Conservation (phyloP, 2,329 filamentous ascomycete genomes). For the Aspergillus candidus region DNA sequence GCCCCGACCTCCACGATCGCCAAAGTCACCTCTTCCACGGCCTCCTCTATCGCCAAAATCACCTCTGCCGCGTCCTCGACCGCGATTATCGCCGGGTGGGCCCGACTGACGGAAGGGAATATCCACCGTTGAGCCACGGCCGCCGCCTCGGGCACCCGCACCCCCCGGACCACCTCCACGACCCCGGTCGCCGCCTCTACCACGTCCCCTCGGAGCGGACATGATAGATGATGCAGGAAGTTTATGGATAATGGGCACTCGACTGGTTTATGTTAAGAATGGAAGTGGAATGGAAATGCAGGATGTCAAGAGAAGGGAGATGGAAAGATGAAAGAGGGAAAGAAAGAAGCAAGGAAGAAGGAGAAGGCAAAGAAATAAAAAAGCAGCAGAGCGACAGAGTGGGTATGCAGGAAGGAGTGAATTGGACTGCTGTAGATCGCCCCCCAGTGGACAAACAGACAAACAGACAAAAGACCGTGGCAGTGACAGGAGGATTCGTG, state of each 20-base stretch:
- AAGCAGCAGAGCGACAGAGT: too few species aligned
- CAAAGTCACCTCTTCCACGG: conserved; percentile 4
- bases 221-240: too few species aligned
- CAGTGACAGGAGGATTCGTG: too few species aligned
- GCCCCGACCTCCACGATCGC: conserved; percentile 6
- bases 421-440: too few species aligned
- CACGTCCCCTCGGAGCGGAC: conserved; percentile 10
- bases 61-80: conserved; percentile 5
- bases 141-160: conserved; percentile 19
- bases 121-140: conserved; percentile 20
- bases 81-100: conserved; percentile 6
- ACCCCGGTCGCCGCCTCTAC: conserved; percentile 15
- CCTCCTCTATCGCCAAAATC: conserved; percentile 17
- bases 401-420: too few species aligned
- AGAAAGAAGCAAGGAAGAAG: too few species aligned
- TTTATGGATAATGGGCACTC: conserved; percentile 1
- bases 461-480: too few species aligned
- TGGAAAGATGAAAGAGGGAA: too few species aligned
- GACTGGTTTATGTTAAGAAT: conserved; percentile 5
- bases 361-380: too few species aligned
- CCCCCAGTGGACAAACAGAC: too few species aligned
- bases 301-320: too few species aligned
- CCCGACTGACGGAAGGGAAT: conserved; percentile 16
- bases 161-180: conserved; percentile 15
- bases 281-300: background rate